These are phyloP conservation scores for Volvariella volvacea DNA, from an alignment of 1,284 basidiomycete species.

Conservation along the genomic window DNA sequence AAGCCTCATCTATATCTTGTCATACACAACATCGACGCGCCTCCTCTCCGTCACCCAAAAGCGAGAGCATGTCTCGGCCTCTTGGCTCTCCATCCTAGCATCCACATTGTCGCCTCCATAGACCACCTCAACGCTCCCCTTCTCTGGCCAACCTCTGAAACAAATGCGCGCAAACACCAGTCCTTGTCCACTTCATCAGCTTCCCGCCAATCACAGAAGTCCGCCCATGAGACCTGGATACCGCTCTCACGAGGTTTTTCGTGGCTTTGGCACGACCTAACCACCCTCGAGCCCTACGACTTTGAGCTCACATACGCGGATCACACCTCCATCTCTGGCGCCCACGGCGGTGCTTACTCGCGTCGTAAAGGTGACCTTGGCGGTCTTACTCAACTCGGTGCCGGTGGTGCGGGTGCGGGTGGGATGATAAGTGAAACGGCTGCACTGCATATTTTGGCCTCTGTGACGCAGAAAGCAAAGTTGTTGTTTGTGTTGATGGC, in stretches of 20 bases:
- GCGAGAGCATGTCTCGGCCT: slow-evolving; percentile 58
- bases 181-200: slow-evolving; percentile 16
- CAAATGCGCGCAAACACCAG: slow-evolving; percentile 44
- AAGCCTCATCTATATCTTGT: slow-evolving; percentile 61
- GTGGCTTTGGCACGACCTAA: slow-evolving; percentile 86
- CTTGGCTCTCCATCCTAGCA: slow-evolving; percentile 62
- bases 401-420: slow-evolving; percentile 9
- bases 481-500: slow-evolving; percentile 71
- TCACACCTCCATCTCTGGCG: slow-evolving; percentile 54
- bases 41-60: slow-evolving; percentile 57
- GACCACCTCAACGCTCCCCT: slow-evolving; percentile 81
- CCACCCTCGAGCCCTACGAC: slow-evolving; percentile 79
- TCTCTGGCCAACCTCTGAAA: slow-evolving; percentile 65
- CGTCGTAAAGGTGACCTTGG: slow-evolving; percentile 16
- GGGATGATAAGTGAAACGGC: slow-evolving; percentile 71
- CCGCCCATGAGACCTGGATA: slow-evolving; percentile 8
- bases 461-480: slow-evolving; percentile 82
- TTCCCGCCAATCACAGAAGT: background rate
- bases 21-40: slow-evolving; percentile 84
- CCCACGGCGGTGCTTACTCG: slow-evolving; percentile 29
- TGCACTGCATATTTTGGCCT: slow-evolving; percentile 76
- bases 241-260: slow-evolving; percentile 49
- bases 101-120: slow-evolving; percentile 78
- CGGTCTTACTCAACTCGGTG: background rate
- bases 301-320: slow-evolving; percentile 69